Conservation (phyloP, 2,329 filamentous ascomycete species). For the Pestalotiopsis sp. region DNA sequence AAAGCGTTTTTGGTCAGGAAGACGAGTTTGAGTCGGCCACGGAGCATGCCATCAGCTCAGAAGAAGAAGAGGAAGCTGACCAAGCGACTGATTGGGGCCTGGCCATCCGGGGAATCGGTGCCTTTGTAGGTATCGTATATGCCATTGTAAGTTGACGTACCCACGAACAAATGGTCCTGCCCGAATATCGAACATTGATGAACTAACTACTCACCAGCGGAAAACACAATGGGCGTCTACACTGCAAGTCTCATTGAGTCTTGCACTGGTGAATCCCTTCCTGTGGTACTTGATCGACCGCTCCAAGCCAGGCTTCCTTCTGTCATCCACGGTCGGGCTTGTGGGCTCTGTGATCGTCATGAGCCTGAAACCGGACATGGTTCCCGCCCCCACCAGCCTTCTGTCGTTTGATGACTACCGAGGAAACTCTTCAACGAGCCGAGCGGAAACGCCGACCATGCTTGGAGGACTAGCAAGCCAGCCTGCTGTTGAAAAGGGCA, state of each 20-base stretch:
- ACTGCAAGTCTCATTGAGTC: conserved; percentile 86
- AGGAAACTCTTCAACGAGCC: conserved; percentile 28
- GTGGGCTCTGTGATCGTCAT: conserved; percentile 75
- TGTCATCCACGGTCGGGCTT: conserved; percentile 75
- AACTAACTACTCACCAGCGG: conserved; percentile 54
- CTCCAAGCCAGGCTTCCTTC: conserved; percentile 79
- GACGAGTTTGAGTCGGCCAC: conserved; percentile 19
- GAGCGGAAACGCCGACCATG: conserved; percentile 23
- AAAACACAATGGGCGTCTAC: conserved; percentile 93
- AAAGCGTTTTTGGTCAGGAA: conserved; percentile 47
- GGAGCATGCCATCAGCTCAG: conserved; percentile 22
- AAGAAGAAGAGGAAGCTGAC: conserved; percentile 30
- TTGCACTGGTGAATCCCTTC: conserved; percentile 88
- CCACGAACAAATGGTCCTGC: neutral
- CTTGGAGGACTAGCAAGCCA: conserved; percentile 61
- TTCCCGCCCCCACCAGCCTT: conserved; percentile 65
- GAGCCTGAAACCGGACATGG: conserved; percentile 74
- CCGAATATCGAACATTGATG: neutral
- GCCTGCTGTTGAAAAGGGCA: conserved; percentile 70
- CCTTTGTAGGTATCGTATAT: conserved; percentile 63
- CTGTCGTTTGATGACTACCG: conserved; percentile 27
- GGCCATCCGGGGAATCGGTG: conserved; percentile 59
- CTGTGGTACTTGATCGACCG: conserved; percentile 97
- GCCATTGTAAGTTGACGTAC: conserved; percentile 69
- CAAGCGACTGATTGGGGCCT: conserved; percentile 71